Evolutionary conservation across 2,329 filamentous ascomycete species (phyloP).

Genomic region (Coniochaeta sp.): DNA sequence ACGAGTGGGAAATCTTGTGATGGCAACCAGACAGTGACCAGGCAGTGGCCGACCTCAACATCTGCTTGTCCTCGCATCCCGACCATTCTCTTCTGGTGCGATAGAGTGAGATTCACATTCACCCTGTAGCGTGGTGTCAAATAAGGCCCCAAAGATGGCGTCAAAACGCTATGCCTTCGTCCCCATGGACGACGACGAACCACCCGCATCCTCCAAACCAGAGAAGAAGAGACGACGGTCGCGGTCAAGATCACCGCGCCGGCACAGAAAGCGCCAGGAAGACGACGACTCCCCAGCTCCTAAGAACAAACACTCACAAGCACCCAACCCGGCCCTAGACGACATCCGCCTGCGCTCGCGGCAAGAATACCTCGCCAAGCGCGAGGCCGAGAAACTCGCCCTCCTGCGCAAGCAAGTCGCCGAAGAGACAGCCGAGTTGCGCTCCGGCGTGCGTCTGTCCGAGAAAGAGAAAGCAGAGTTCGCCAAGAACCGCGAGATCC

Average conservation of each 20-base stretch:
- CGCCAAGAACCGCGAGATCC: conserved; percentile 74
- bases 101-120: no score
- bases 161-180: conserved; percentile 59
- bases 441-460: conserved; percentile 67
- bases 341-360: conserved; percentile 78
- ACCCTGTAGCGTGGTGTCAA: neutral
- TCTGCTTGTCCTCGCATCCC: neutral
- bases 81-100: neutral
- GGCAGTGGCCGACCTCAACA: neutral
- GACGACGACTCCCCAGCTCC: conserved; percentile 22
- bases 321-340: conserved; percentile 64
- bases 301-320: conserved; percentile 25
- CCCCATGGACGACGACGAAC: conserved; percentile 58
- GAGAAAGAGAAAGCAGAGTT: conserved; percentile 81
- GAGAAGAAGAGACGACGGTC: conserved; percentile 26
- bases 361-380: conserved; percentile 89
- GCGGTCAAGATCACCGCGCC: conserved; percentile 14
- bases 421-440: conserved; percentile 77
- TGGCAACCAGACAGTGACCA: neutral
- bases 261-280: conserved; percentile 25
- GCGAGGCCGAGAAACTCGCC: conserved; percentile 77
- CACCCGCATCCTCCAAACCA: conserved; percentile 35
- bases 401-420: conserved; percentile 84
- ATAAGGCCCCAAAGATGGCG: conserved; percentile 13
- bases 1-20: neutral